Base-by-base conservation (phyloP, 2,329 filamentous ascomycete genomes). In the Trichoderma atroviride region DNA sequence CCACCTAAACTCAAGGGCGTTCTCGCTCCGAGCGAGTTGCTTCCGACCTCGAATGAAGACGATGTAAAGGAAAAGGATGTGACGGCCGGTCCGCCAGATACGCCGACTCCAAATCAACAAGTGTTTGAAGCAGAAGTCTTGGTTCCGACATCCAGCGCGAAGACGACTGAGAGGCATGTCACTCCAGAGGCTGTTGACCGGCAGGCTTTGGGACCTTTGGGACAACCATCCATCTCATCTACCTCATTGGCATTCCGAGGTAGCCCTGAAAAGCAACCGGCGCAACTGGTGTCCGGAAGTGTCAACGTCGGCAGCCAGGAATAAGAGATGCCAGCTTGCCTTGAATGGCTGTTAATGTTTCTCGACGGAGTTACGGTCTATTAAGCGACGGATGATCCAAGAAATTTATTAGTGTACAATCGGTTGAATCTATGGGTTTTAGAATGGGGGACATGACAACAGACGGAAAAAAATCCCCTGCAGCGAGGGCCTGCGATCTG, bases 221-320 rank as follows among this genome's bases (percentile, higher is more conserved):
- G 53, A 22, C 69, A 72, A 31, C 76, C 76, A 11, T 74, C 76
- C 24, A 80, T 79, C 4, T 74, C 79, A 14, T 74, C 75, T 31
- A 84, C 83, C 16, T 79, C 85, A 35, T 78, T 90, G 74, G 86
- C 88, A 74, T 87, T 87, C 80, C 85, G 88, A 75, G 85, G 86
- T 72, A 89, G 87, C 74, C 87, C 88, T 29, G 88, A 89, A 75
- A 89, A 89, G 79, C 74, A 80, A 62, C 79, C 73, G 14, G 43
- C 35, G 14, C 47, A 80, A 40, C 74, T 77, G 10, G 74, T 70
- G 29, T 72, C 24, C 73, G 63, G 61, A 33, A 73, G 78, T 22
- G 73, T 82, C 40, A 75, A 78, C 70, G 75, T 80, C 40, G 73
- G 74, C 31, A 75, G 71, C 29, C 73, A 73, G 27, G 73, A 80